A percentile compares a stretch with the other conserved stretches of the same genome.
These are phyloP conservation scores for Protomyces arabidopsidicola DNA, from an alignment of 1,139 yeast species.

Conservation along the genomic window DNA sequence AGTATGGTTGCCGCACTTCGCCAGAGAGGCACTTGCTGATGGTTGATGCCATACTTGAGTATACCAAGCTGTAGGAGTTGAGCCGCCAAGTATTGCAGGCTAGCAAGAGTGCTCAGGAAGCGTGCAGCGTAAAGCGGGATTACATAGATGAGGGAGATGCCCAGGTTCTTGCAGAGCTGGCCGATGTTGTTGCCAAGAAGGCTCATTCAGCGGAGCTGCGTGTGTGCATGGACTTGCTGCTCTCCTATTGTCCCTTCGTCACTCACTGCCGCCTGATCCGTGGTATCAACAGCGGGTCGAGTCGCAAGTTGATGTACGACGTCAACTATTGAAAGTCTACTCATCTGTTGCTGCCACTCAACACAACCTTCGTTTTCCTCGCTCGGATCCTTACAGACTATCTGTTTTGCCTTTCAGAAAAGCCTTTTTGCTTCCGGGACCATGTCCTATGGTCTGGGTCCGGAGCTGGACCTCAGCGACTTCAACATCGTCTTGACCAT, in stretches of 20 bases:
- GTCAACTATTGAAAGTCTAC: too few relatives aligned
- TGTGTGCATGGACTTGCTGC: too few relatives aligned
- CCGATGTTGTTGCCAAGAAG: conserved; percentile 20
- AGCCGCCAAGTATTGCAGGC: conserved; percentile 2
- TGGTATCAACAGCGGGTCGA: too few relatives aligned
- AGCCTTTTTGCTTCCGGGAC: background rate
- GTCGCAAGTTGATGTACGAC: too few relatives aligned
- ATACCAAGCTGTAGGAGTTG: background rate
- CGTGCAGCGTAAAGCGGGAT: conserved; percentile 21
- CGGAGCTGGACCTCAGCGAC: conserved; percentile 34
- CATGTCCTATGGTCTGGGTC: conserved; percentile 4
- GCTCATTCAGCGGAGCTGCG: background rate
- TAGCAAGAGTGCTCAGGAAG: conserved; percentile 11
- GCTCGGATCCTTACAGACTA: too few relatives aligned
- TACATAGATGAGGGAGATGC: conserved; percentile 18
- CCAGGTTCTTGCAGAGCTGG: conserved; percentile 24
- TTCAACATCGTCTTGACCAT: conserved; percentile 38
- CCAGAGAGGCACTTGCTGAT: conserved; percentile 2
- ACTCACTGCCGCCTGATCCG: too few relatives aligned
- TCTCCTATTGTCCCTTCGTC: too few relatives aligned
- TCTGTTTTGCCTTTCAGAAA: too few relatives aligned
- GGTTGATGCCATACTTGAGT: background rate
- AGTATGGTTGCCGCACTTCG: conserved; percentile 39
- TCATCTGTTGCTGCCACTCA: too few relatives aligned
- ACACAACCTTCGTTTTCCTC: too few relatives aligned